phyloP scores from a whole-genome alignment of 1,284 basidiomycete genomes.

The Rhizoctonia solani region DNA sequence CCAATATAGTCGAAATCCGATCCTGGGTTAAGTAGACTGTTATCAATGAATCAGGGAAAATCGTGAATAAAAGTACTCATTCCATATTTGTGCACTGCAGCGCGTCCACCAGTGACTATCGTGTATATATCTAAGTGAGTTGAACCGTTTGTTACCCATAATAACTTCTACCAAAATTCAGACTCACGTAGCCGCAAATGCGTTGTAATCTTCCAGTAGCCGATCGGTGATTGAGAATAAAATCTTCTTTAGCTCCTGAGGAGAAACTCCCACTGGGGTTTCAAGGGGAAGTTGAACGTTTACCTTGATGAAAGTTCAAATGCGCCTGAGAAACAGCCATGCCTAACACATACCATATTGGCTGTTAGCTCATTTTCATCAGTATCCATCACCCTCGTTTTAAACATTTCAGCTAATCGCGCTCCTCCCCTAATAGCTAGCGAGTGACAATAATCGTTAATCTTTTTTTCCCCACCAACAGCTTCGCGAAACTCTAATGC shows the following conservation, averaged over 20 bases:
- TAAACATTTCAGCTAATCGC: slow-evolving; percentile 63
- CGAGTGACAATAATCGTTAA: slow-evolving; percentile 74
- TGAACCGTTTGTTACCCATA: slow-evolving; percentile 31
- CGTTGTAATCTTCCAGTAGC: slow-evolving; percentile 52
- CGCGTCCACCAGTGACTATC: slow-evolving; percentile 71
- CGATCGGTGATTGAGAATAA: slow-evolving; percentile 45
- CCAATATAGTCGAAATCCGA: slow-evolving; percentile 13
- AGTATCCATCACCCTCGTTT: slow-evolving; percentile 63
- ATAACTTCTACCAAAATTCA: background rate
- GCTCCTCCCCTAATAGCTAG: slow-evolving; percentile 76
- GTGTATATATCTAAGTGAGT: slow-evolving; percentile 49
- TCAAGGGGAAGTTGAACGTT: slow-evolving; percentile 47
- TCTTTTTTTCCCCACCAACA: slow-evolving; percentile 82
- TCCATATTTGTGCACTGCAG: slow-evolving; percentile 73
- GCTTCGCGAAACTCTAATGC: slow-evolving; percentile 78
- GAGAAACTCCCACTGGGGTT: slow-evolving; percentile 35
- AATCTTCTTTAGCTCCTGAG: background rate
- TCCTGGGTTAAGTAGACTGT: too few species aligned
- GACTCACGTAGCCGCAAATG: slow-evolving; percentile 50
- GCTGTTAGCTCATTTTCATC: slow-evolving; percentile 66
- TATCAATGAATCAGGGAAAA: too few species aligned
- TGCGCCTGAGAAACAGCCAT: background rate
- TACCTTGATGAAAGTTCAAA: slow-evolving; percentile 41
- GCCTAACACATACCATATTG: slow-evolving; percentile 66
- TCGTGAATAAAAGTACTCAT: slow-evolving; percentile 59